phyloP scores from a whole-genome alignment of 495 filamentous ascomycete species.

The Talaromyces nanjingensis region DNA sequence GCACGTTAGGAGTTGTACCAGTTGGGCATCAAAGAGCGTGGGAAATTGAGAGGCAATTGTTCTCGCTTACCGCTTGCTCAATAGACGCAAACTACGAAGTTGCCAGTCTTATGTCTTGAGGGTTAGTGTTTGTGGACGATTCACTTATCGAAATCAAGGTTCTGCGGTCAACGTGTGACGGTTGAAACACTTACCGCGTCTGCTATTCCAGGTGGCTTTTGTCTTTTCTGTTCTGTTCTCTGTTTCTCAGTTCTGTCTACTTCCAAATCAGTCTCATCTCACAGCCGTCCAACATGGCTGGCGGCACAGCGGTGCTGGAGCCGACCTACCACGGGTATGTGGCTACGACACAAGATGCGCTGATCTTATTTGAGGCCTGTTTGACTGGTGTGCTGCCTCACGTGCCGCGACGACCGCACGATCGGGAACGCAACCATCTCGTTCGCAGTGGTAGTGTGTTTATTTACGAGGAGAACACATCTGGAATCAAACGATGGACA shows the following conservation, averaged over 20 bases:
- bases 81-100: not conserved
- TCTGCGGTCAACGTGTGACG: not conserved
- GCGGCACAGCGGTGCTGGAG: conserved; percentile 40
- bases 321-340: conserved; percentile 63
- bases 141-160: not conserved
- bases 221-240: conserved; percentile 5
- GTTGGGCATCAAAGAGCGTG: not conserved
- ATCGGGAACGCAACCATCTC: conserved; percentile 64
- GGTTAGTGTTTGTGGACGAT: not conserved
- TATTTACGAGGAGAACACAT: conserved; percentile 82
- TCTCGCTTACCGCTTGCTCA: not conserved
- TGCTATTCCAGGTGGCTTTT: not conserved
- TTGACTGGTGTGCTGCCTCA: conserved; percentile 61
- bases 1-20: not conserved
- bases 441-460: conserved; percentile 82
- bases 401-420: conserved; percentile 76
- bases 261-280: conserved; percentile 5
- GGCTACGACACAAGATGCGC: conserved; percentile 63
- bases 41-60: not conserved
- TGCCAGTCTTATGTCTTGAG: not conserved
- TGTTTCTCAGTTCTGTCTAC: conserved; percentile 3
- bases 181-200: not conserved
- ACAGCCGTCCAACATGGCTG: conserved; percentile 30
- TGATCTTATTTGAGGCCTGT: conserved; percentile 70
- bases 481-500: conserved; percentile 90